Evolutionary conservation across 2,329 filamentous ascomycete genomes (phyloP), one percentile per base, ranked within the genome.

Genomic region (Rhexocercosporidium sp.): DNA sequence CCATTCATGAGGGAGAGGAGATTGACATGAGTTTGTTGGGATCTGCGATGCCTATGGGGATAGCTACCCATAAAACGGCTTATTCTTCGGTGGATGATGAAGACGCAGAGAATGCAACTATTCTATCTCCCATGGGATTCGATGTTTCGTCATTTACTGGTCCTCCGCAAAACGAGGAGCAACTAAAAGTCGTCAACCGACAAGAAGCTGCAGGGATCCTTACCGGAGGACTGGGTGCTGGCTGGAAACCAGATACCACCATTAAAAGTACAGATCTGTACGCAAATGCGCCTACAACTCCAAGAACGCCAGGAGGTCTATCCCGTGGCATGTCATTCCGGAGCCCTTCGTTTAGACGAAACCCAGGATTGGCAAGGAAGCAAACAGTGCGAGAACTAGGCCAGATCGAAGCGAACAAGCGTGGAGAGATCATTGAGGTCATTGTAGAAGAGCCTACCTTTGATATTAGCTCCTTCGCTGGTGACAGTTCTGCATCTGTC

Each of bases 391-490:
- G 79, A 64, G 79, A 82, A 22, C 78, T 85, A 20, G 86, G 83
- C 0, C 87, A 90, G 75, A 81, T 79, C 12, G 86, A 88, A 73
- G 88, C 88, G 0, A 88, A 89, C 72, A 83, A 83, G 66, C 80
- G 83, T n/a, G 86, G 86, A 18, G 81, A 88, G 70, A 83, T 88
- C 1, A 85, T 89, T 66, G 83, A 88, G 73, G 84, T 90, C 2
- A 83, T 90, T 54, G 77, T 88, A 29, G 83, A 84, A 27, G 79
- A 64, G 31, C 49, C 69, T 1, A 63, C 69, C 11, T 64, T 76
- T 7, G 75, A 77, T 65, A 69, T 77, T 6, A 74, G 72, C 63
- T 72, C 72, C 2, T 73, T 76, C 39, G 67, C 62, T 22, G 74
- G 74, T 9, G 70, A 69, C 1, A 66, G 59, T 53, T 65, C 67